Base-by-base conservation (phyloP, 2,329 filamentous ascomycete species). In the Ampelomyces quisqualis region DNA sequence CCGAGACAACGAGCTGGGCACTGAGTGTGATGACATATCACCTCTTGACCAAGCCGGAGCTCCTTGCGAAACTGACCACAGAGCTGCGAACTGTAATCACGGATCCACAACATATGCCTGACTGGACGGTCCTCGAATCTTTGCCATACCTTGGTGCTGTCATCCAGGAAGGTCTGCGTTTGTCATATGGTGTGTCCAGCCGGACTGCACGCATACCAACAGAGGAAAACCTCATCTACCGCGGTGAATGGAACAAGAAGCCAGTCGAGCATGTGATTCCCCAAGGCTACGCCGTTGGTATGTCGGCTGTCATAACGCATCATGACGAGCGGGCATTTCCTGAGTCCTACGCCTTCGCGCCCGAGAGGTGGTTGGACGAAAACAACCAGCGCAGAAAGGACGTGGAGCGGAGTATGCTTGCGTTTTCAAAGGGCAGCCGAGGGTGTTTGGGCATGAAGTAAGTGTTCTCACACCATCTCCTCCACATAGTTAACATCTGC, bases 371-470 rank as follows among this genome's bases (percentile, higher is more conserved):
- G 60, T 34, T 65, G 11, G 52, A 61, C 14, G 55, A 53, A 35
- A 48, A 51, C n/a, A 56, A 58, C 7, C 34, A 51, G 14, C 46
- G 55, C 20, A 50, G 45, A 5, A 61, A 55, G 26, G 48, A 53
- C 3, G 30, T 67, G 5, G 62, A 65, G 36, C 49, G 48, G 1
- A 56, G 55, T 24, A 49, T 66, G 44, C 41, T 66, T 18, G 44
- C 57, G 0, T 67, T 67, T 24, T 59, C 53, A 2, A 66, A 63
- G 24, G 64, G 64, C 1, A 63, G 52, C 26, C 43, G 64, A 5
- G 45, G 50, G 15, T 68, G 64, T 23, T 40, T 68, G 21, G 64
- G 64, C 9, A 58, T 65, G 45, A 64, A 67, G 57, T 65, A 45
- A 57, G 62, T 60, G 3, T 8, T 26, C 13, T 10, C 18, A 7